Conservation (phyloP, 1,284 basidiomycete genomes). For the Coniferiporia sulphurascens region DNA sequence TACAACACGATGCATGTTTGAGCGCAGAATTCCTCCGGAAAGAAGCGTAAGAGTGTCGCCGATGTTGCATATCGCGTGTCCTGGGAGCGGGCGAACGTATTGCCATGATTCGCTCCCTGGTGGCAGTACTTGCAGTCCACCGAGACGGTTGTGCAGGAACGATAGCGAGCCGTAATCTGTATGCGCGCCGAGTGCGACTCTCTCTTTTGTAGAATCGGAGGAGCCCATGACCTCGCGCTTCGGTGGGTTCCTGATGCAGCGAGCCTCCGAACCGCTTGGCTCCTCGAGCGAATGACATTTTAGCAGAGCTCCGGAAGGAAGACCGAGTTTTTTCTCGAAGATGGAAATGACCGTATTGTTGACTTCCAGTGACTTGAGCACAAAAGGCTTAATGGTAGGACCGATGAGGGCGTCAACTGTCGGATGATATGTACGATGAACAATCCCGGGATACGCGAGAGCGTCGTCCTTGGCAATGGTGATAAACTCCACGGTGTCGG, state of each 20-base stretch:
- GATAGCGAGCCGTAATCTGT: slow-evolving; percentile 46
- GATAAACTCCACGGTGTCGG: slow-evolving; percentile 59
- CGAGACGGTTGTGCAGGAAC: slow-evolving; percentile 63
- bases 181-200: slow-evolving; percentile 43
- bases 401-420: slow-evolving; percentile 48
- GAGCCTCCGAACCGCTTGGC: slow-evolving; percentile 53
- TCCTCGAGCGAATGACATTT: slow-evolving; percentile 43
- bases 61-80: slow-evolving; percentile 55
- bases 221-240: too few species aligned
- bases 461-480: slow-evolving; percentile 65
- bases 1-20: slow-evolving; percentile 49
- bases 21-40: slow-evolving; percentile 52
- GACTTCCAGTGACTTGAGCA: slow-evolving; percentile 50
- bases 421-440: slow-evolving; percentile 49
- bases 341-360: slow-evolving; percentile 49
- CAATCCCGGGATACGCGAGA: slow-evolving; percentile 46
- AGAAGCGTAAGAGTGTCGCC: slow-evolving; percentile 55
- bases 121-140: slow-evolving; percentile 64
- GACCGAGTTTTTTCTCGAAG: slow-evolving; percentile 51
- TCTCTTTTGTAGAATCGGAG: slow-evolving; percentile 14
- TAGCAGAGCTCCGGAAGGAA: slow-evolving; percentile 46
- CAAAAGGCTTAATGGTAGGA: slow-evolving; percentile 46
- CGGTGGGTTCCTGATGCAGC: slow-evolving; percentile 43
- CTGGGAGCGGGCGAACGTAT: slow-evolving; percentile 59
- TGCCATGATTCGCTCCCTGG: slow-evolving; percentile 60